Evolutionary conservation across 441 rosid species (phyloP).

Genomic region (Erodium trifolium): DNA sequence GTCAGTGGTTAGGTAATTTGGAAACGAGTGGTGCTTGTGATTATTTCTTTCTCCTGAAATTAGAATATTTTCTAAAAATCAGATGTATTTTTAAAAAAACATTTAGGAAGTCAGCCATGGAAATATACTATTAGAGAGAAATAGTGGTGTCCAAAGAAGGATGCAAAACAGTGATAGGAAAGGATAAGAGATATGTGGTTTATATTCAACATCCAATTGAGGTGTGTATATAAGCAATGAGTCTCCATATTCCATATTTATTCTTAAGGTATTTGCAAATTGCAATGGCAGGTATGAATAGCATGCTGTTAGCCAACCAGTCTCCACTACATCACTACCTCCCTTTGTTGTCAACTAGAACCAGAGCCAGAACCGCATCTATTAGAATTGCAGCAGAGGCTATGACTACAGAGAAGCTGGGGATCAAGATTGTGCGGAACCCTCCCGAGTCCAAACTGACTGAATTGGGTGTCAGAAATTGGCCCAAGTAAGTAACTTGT

Average conservation of each 20-base stretch:
- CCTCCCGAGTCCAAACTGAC: conserved; percentile 73
- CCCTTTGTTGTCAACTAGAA: not conserved
- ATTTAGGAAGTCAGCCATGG: too few species aligned
- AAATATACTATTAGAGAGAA: not conserved
- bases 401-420: conserved; percentile 42
- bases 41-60: too few species aligned
- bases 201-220: not conserved
- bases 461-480: conserved; percentile 58
- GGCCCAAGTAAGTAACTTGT: conserved; percentile 53
- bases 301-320: not conserved
- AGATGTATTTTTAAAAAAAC: too few species aligned
- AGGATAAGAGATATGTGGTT: not conserved
- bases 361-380: not conserved
- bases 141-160: not conserved
- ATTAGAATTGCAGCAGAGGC: not conserved
- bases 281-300: not conserved
- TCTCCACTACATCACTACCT: not conserved
- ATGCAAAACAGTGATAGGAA: not conserved
- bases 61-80: too few species aligned
- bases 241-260: not conserved
- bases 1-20: too few species aligned
- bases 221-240: not conserved
- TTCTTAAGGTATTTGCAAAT: not conserved
- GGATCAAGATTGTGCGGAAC: conserved; percentile 50
- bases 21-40: too few species aligned